Evolutionary conservation across 2,329 filamentous ascomycete species (phyloP).

Genomic region (Xylaria multiplex): DNA sequence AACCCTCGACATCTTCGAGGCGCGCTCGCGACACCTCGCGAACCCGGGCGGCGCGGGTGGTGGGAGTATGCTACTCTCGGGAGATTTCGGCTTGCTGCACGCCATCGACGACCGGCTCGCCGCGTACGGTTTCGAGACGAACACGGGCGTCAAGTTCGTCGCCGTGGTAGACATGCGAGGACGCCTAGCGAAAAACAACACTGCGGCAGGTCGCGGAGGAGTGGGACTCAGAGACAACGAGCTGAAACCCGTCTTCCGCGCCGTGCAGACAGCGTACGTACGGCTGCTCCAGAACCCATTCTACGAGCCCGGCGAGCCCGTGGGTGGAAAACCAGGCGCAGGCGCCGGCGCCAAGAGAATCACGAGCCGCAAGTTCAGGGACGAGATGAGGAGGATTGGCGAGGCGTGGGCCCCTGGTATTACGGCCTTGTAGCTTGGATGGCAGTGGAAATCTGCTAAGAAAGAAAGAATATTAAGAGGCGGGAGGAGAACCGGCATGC

Average conservation of each 20-base stretch:
- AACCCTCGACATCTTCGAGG: slow-evolving; percentile 92
- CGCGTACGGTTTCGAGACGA: slow-evolving; percentile 95
- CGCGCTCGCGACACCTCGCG: slow-evolving; percentile 77
- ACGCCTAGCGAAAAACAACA: slow-evolving; percentile 53
- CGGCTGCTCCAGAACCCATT: slow-evolving; percentile 92
- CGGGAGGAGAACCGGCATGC: no score
- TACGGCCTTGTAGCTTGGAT: slow-evolving; percentile 59
- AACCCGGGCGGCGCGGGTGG: slow-evolving; percentile 38
- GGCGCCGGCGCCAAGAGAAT: slow-evolving; percentile 75
- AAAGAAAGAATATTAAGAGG: not conserved
- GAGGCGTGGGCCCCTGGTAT: slow-evolving; percentile 84
- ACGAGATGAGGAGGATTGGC: slow-evolving; percentile 86
- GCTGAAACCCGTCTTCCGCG: slow-evolving; percentile 87
- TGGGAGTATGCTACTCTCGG: slow-evolving; percentile 61
- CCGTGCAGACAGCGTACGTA: slow-evolving; percentile 93
- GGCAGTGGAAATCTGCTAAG: not conserved
- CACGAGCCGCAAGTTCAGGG: slow-evolving; percentile 80
- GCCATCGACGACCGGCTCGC: slow-evolving; percentile 92
- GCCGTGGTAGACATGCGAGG: slow-evolving; percentile 92
- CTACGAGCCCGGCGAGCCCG: slow-evolving; percentile 87
- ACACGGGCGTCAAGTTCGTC: slow-evolving; percentile 91
- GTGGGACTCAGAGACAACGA: slow-evolving; percentile 85
- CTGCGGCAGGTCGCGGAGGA: slow-evolving; percentile 47
- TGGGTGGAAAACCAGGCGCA: slow-evolving; percentile 53
- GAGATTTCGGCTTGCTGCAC: slow-evolving; percentile 91